These are phyloP conservation scores for Trametes elegans DNA, from an alignment of 768 basidiomycete species.

Conservation along the genomic window DNA sequence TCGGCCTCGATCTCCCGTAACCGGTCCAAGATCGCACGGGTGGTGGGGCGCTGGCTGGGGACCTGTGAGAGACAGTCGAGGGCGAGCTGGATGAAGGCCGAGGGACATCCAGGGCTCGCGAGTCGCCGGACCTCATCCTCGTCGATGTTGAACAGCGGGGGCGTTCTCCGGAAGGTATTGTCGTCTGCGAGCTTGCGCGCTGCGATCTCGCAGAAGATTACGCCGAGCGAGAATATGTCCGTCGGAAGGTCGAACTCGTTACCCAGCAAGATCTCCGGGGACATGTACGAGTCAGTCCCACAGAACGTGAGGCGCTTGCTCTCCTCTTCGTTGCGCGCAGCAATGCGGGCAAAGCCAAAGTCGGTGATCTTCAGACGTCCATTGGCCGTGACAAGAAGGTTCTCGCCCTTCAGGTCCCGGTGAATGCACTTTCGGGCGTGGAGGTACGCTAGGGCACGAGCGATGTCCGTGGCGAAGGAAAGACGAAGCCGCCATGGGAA, in stretches of 20 bases:
- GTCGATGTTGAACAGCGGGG: constrained; percentile 81
- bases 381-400: constrained; percentile 91
- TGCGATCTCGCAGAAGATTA: constrained; percentile 91
- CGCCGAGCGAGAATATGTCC: constrained; percentile 91
- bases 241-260: constrained; percentile 92
- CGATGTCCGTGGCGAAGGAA: constrained; percentile 92
- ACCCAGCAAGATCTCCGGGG: constrained; percentile 90
- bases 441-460: constrained; percentile 94
- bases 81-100: constrained; percentile 71
- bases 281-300: constrained; percentile 95
- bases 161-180: constrained; percentile 66
- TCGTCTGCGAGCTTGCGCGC: constrained; percentile 86
- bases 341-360: constrained; percentile 95
- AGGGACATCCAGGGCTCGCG: constrained; percentile 75
- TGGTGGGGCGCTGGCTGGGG: constrained; percentile 70
- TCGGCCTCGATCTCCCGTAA: constrained; percentile 82
- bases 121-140: constrained; percentile 63
- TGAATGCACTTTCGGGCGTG: constrained; percentile 91
- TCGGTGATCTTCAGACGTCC: constrained; percentile 97
- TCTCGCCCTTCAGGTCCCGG: constrained; percentile 95
- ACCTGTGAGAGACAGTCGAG: constrained; percentile 72
- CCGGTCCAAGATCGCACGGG: constrained; percentile 73
- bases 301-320: constrained; percentile 81
- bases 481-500: constrained; percentile 94
- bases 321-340: constrained; percentile 89